phyloP scores from a whole-genome alignment of 2,329 filamentous ascomycete species.

The Diaporthe citri region DNA sequence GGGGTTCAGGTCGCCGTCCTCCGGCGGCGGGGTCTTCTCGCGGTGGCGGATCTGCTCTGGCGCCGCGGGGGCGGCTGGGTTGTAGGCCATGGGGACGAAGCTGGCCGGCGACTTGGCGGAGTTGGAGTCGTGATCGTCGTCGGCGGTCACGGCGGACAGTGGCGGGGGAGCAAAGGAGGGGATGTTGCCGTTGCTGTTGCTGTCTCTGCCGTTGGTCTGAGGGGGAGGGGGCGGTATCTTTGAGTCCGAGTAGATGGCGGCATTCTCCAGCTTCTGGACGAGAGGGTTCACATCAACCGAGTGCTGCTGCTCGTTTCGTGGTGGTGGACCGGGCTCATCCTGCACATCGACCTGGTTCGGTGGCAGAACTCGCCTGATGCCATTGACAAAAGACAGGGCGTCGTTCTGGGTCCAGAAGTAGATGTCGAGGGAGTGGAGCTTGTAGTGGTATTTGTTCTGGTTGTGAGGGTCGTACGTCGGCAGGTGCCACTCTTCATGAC shows the following conservation, averaged over 20 bases:
- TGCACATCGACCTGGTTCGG: constrained; percentile 71
- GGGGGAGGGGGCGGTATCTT: constrained; percentile 51
- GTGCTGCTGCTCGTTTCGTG: constrained; percentile 51
- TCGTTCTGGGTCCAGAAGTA: constrained; percentile 85
- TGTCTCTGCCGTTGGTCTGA: constrained; percentile 29
- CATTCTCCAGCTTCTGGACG: constrained; percentile 79
- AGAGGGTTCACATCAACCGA: constrained; percentile 72
- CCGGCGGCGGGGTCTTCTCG: constrained; percentile 84
- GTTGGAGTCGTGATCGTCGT: constrained; percentile 47
- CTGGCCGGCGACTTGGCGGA: constrained; percentile 49
- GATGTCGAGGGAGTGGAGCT: constrained; percentile 79
- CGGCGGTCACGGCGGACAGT: constrained; percentile 49
- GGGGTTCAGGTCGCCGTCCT: constrained; percentile 72
- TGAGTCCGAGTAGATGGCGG: constrained; percentile 75
- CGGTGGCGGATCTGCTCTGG: constrained; percentile 79
- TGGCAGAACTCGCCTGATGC: constrained; percentile 74
- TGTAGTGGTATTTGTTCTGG: constrained; percentile 84
- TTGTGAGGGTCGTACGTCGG: constrained; percentile 79
- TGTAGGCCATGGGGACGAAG: constrained; percentile 79
- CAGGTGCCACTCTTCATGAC: constrained; percentile 78
- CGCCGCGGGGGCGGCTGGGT: constrained; percentile 81
- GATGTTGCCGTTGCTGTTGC: constrained; percentile 42
- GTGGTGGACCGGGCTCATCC: constrained; percentile 70
- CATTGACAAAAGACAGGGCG: constrained; percentile 77
- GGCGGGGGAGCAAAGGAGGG: constrained; percentile 58